Percentiles rank a stretch among this genome's conserved stretches.
These are phyloP conservation scores for Solanum piurae DNA, from an alignment of 257 asterid genomes.

Conservation along the genomic window DNA sequence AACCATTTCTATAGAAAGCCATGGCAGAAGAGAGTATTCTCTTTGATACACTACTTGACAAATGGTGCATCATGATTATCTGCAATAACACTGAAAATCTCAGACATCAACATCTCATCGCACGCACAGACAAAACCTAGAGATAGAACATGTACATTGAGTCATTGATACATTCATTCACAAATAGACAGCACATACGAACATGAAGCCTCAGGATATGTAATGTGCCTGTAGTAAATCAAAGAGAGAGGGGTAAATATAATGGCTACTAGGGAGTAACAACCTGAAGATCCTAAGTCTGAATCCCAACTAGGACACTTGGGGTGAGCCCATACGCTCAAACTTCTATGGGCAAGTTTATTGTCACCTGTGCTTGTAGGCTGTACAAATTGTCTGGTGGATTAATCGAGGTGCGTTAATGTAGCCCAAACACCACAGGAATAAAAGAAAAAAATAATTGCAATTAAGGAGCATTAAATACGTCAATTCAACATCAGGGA, in stretches of 20 bases:
- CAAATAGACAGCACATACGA: neutral
- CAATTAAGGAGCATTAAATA: neutral
- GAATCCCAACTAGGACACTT: neutral
- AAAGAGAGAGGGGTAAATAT: neutral
- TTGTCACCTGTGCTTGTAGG: neutral
- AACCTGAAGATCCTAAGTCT: neutral
- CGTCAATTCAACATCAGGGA: neutral
- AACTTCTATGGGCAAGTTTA: neutral
- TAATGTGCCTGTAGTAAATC: neutral
- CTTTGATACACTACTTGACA: constrained; percentile 27
- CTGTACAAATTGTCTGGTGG: neutral
- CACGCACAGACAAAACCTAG: neutral
- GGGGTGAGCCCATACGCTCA: neutral
- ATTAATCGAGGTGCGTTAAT: neutral
- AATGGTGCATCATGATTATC: constrained; percentile 30
- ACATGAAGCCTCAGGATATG: neutral
- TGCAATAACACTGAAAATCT: constrained; percentile 16
- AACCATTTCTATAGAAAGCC: constrained; percentile 7
- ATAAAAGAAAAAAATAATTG: neutral
- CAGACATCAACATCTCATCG: neutral
- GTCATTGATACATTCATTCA: neutral
- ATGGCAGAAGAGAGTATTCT: constrained; percentile 18
- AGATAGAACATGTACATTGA: neutral
- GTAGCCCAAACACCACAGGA: neutral
- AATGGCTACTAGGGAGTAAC: neutral